Evolutionary conservation across 2,329 filamentous ascomycete species (phyloP), one percentile per base, ranked within the genome.

Genomic region (Neonectria punicea): DNA sequence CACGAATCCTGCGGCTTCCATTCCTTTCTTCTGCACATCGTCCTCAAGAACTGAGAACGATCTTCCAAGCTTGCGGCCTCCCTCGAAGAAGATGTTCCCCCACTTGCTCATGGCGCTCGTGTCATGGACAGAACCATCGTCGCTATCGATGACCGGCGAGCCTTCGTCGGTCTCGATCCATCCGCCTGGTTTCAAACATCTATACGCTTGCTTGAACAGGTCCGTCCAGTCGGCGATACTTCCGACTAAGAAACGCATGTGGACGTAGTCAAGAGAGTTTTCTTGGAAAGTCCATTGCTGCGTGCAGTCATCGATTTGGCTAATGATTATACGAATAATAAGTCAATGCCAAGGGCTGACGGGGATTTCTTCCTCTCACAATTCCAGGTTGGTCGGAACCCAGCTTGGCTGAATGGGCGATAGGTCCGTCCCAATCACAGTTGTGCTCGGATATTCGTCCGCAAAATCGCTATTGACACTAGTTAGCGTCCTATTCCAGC

Each of bases 251-350:
- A 85, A 80, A 50, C 85, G 83, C 2, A 85, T 84, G 74, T 90
- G 89, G 62, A 91, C 84, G 68, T 84, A 87, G 76, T 90, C 87
- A 70, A 88, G 87, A 39, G 80, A 74, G 55, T 65, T 59, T 5
- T 46, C 56, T 22, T 51, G 53, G 30, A 69, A 75, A 8, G 71
- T 74, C 74, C 74, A 75, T 32, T 65, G 10, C 69, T 71, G 50
- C 72, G 71, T 56, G 69, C 73, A 58, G 79, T 77, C 39, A 78
- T 79, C 59, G 20, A 62, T 62, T 28, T 62, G 59, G 34, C 59
- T 62, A 11, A 6, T 30, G 13, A 25, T 8, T 9, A 7, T 7
- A 34, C 14, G 25, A 10, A 28, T 16, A 30, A 18, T 16, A 10
- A 16, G 47, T 50, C 13, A 32, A 9, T 18, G 6, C n/a, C 11